These are phyloP conservation scores for Hygrocybe punicea DNA, from an alignment of 768 basidiomycete genomes.

Conservation along the genomic window DNA sequence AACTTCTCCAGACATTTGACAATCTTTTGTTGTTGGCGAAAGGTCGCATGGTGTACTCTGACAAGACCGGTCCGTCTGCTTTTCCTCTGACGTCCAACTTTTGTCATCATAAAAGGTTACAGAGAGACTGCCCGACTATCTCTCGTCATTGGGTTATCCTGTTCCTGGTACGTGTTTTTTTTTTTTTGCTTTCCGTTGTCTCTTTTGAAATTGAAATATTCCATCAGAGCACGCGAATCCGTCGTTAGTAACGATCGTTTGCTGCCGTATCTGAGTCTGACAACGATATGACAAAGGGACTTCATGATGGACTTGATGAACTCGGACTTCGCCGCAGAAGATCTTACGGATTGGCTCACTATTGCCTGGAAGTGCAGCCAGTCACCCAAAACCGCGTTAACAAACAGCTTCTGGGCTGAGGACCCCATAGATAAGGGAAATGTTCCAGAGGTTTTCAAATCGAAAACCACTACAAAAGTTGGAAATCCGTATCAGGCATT, in stretches of 20 bases:
- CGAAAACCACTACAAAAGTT: neutral
- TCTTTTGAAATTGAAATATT: neutral
- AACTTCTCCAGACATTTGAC: constrained; percentile 59
- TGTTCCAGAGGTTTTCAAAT: neutral
- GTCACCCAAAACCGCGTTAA: neutral
- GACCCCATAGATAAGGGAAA: neutral
- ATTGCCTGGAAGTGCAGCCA: constrained; percentile 1
- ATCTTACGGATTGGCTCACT: neutral
- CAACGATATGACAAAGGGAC: neutral
- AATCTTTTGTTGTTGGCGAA: constrained; percentile 54
- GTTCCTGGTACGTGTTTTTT: neutral
- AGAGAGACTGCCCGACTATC: neutral
- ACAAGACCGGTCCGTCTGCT: constrained; percentile 30
- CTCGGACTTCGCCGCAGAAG: neutral
- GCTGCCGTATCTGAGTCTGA: neutral
- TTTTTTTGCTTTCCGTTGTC: neutral
- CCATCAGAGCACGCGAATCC: neutral
- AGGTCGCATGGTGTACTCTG: constrained; percentile 44
- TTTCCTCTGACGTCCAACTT: constrained; percentile 7
- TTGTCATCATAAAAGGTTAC: constrained; percentile 17
- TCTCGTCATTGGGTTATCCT: neutral
- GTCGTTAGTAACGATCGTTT: neutral
- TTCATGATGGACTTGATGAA: neutral
- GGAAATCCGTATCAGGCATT: neutral
- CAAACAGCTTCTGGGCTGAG: neutral